A percentile compares a stretch with the other conserved stretches of the same genome.
These are phyloP conservation scores for Wallacemonas sp. DNA, from an alignment of 208 protist genomes.

Conservation along the genomic window DNA sequence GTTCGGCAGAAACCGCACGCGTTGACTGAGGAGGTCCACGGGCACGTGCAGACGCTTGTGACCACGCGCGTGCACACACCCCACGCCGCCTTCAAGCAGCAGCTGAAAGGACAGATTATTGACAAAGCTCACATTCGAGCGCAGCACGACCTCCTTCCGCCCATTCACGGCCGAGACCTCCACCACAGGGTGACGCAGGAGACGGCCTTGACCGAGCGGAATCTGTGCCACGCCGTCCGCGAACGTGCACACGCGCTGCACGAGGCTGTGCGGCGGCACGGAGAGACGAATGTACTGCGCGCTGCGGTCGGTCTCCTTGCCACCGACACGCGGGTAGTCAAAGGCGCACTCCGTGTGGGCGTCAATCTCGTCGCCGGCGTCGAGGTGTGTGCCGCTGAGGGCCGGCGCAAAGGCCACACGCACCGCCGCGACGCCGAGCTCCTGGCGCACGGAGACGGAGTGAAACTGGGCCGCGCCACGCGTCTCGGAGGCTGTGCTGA, in stretches of 20 bases:
- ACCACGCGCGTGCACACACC: constrained; percentile 22
- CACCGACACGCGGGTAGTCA: constrained; percentile 61
- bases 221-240: constrained; percentile 14
- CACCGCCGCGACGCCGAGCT: constrained; percentile 23
- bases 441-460: constrained; percentile 35
- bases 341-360: constrained; percentile 43
- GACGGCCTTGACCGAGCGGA: constrained; percentile 15
- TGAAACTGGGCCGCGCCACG: no score
- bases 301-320: constrained; percentile 48
- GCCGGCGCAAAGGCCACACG: constrained; percentile 14
- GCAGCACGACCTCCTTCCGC: constrained; percentile 48
- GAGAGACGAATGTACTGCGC: constrained; percentile 59
- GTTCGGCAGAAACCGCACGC: constrained; percentile 33
- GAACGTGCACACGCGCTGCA: constrained; percentile 17
- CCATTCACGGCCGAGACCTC: constrained; percentile 45
- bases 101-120: constrained; percentile 51
- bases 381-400: not conserved
- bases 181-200: constrained; percentile 44
- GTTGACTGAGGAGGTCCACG: constrained; percentile 27
- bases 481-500: no score
- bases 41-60: constrained; percentile 23
- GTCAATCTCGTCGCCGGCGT: constrained; percentile 17
- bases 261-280: constrained; percentile 13
- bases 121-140: constrained; percentile 46
- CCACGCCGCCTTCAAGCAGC: constrained; percentile 29